phyloP scores from a whole-genome alignment of 2,329 filamentous ascomycete species.

The Tolypocladium pustulatum region DNA sequence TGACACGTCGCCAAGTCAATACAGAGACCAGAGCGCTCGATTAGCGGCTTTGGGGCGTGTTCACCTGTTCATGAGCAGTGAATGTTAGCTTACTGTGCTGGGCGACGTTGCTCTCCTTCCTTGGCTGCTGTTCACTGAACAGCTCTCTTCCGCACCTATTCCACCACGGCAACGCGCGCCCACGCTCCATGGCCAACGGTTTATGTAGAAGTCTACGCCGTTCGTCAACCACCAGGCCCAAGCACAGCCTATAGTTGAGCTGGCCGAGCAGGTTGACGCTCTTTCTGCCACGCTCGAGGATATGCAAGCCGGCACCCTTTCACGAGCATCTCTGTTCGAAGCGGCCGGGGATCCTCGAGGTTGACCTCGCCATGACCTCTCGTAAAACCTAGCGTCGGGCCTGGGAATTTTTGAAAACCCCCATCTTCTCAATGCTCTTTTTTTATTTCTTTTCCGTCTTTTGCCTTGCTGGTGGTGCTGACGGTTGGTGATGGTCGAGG shows the following conservation, averaged over 20 bases:
- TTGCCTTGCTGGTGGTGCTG: no score
- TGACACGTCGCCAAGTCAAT: no score
- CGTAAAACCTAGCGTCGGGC: not conserved
- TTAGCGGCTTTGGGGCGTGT: not conserved
- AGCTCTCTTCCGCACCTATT: not conserved
- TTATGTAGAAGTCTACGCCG: not conserved
- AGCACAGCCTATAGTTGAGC: not conserved
- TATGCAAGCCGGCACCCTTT: not conserved
- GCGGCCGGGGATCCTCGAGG: not conserved
- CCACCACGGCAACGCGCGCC: not conserved
- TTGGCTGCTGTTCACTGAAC: no score
- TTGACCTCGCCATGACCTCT: not conserved
- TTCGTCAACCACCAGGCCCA: not conserved
- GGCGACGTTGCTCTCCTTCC: no score
- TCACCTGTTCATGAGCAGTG: not conserved
- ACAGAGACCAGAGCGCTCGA: not conserved
- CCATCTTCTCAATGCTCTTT: not conserved
- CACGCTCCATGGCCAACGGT: not conserved
- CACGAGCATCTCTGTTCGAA: not conserved
- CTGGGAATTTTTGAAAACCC: not conserved
- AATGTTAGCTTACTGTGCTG: no score
- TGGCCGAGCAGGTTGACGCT: not conserved
- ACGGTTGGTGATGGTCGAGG: no score
- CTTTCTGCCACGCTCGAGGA: not conserved
- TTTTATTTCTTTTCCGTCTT: no score